These are phyloP conservation scores for Cercospora nicotianae DNA, from an alignment of 2,329 filamentous ascomycete species.

Conservation along the genomic window DNA sequence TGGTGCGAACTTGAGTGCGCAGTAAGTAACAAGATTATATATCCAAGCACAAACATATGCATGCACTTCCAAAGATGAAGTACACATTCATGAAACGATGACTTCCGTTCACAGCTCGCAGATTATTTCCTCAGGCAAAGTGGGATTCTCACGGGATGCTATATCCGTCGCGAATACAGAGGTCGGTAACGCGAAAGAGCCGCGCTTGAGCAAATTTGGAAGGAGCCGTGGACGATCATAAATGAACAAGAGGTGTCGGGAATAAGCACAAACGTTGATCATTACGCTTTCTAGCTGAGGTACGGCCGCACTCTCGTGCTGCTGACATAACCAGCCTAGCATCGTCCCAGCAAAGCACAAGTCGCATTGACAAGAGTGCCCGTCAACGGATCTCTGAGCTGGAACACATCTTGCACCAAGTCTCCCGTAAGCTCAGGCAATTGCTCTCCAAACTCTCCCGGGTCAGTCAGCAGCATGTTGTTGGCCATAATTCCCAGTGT, in stretches of 20 bases:
- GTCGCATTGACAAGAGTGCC: neutral
- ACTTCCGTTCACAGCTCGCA: neutral
- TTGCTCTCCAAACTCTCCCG: conserved; percentile 23
- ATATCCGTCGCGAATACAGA: neutral
- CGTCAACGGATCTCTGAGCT: conserved; percentile 5
- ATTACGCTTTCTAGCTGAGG: neutral
- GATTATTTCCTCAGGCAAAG: neutral
- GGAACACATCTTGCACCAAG: conserved; percentile 1
- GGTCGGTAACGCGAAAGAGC: neutral
- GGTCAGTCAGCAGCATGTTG: conserved; percentile 23
- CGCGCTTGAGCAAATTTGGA: neutral
- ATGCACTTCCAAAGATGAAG: neutral
- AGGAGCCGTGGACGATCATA: neutral
- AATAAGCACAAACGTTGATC: neutral
- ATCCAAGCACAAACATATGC: neutral
- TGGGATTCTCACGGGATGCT: neutral
- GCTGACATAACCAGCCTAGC: neutral
- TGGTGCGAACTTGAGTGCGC: neutral
- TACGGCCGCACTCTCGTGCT: neutral
- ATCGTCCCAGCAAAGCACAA: conserved; percentile 5
- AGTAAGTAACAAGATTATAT: neutral
- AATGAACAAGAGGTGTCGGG: neutral
- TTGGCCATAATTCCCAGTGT: conserved; percentile 27
- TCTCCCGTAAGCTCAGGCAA: conserved; percentile 14
- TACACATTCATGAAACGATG: neutral